phyloP scores from a whole-genome alignment of 2,329 filamentous ascomycete species.

The Botrytis deweyae region DNA sequence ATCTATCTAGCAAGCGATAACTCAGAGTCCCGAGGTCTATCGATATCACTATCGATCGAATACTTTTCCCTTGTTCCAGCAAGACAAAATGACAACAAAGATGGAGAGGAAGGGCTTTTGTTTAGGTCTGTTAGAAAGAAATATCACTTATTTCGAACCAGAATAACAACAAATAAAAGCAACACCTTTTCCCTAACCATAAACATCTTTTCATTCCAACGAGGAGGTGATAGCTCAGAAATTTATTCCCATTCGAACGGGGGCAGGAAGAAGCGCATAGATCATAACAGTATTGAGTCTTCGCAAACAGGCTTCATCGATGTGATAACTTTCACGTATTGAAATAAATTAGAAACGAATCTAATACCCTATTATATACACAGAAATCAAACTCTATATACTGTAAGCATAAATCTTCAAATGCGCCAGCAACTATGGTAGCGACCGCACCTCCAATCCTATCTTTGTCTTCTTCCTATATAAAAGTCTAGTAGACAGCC shows the following conservation, averaged over 20 bases:
- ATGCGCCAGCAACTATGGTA: not conserved
- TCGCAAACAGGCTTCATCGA: not conserved
- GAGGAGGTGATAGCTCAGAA: too few species aligned
- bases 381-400: not conserved
- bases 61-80: too few species aligned
- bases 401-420: not conserved
- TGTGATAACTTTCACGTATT: not conserved
- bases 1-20: not conserved
- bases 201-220: too few species aligned
- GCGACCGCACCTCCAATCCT: not conserved
- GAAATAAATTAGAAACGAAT: not conserved
- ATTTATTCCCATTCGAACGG: too few species aligned
- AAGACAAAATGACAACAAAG: too few species aligned
- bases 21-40: not conserved
- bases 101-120: too few species aligned
- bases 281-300: too few species aligned
- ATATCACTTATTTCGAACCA: too few species aligned
- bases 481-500: not conserved
- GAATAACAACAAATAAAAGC: too few species aligned
- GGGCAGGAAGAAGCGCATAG: too few species aligned
- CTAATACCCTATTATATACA: not conserved
- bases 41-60: not conserved
- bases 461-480: not conserved
- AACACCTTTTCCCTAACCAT: too few species aligned
- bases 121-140: too few species aligned